A percentile compares a stretch with the other conserved stretches of the same genome.
Evolutionary conservation across 2,329 filamentous ascomycete species (phyloP).

Genomic region (Calonectria pseudoreteaudii): DNA sequence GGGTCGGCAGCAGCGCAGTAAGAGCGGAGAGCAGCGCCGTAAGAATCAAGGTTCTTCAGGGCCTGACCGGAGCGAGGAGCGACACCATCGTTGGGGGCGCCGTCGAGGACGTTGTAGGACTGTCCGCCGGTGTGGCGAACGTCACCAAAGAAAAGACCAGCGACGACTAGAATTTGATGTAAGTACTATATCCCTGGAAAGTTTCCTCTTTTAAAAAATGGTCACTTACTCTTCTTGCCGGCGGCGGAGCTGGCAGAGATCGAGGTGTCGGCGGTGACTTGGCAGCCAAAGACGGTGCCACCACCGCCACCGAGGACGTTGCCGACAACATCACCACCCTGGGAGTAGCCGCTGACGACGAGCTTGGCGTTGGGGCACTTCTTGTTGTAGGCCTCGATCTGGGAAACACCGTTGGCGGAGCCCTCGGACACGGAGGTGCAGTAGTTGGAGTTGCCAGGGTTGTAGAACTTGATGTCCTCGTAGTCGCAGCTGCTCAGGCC

Average conservation of each 20-base stretch:
- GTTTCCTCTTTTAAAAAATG: no score
- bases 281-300: not conserved
- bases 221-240: not conserved
- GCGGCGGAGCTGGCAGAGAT: not conserved
- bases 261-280: not conserved
- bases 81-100: conserved; percentile 35
- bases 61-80: conserved; percentile 43
- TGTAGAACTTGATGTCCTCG: conserved; percentile 48
- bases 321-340: conserved; percentile 53
- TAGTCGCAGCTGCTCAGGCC: conserved; percentile 45
- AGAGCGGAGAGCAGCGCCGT: conserved; percentile 40
- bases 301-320: conserved; percentile 51
- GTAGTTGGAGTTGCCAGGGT: conserved; percentile 46
- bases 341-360: conserved; percentile 55
- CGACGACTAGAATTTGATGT: not conserved
- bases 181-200: not conserved
- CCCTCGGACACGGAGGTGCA: conserved; percentile 53
- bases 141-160: conserved; percentile 42
- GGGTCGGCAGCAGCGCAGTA: conserved; percentile 52
- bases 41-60: conserved; percentile 42
- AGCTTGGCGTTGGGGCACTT: conserved; percentile 54
- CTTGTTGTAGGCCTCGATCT: conserved; percentile 54
- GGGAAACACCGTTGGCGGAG: conserved; percentile 46
- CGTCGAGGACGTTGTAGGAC: conserved; percentile 46
- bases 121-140: conserved; percentile 47